These are phyloP conservation scores for Dothideomycetidae sp. DNA, from an alignment of 2,329 filamentous ascomycete genomes.

Conservation along the genomic window DNA sequence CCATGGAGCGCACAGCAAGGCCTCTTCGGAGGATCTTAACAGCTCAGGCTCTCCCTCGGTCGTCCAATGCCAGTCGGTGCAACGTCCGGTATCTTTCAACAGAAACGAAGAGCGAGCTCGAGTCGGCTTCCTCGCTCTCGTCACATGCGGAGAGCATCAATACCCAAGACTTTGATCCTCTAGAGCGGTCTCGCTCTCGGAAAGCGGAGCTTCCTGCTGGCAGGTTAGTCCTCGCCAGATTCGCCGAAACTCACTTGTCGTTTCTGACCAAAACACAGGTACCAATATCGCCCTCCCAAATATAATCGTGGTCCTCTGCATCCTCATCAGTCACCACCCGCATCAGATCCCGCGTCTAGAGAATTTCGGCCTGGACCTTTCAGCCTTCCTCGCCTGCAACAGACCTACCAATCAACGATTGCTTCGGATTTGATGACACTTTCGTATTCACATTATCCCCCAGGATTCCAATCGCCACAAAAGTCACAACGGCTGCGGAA, in stretches of 20 bases:
- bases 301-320: constrained; percentile 90
- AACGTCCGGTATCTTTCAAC: constrained; percentile 17
- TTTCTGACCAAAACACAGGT: constrained; percentile 42
- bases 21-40: constrained; percentile 2
- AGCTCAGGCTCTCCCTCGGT: background rate
- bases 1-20: constrained; percentile 3
- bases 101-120: constrained; percentile 29
- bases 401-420: constrained; percentile 79
- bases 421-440: constrained; percentile 79
- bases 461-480: constrained; percentile 49
- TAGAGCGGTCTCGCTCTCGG: constrained; percentile 31
- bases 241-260: background rate
- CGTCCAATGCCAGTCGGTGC: background rate
- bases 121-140: constrained; percentile 33
- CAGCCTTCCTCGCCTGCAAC: constrained; percentile 68
- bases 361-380: constrained; percentile 86
- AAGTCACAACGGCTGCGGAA: constrained; percentile 55
- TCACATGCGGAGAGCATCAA: constrained; percentile 25
- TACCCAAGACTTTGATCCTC: constrained; percentile 33
- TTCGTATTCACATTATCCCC: constrained; percentile 72
- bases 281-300: constrained; percentile 86
- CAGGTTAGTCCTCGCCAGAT: constrained; percentile 31
- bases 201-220: constrained; percentile 34
- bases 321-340: constrained; percentile 76
- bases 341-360: constrained; percentile 75